Conservation (phyloP, 495 filamentous ascomycete genomes). For the Hypoxylon lenormandii region DNA sequence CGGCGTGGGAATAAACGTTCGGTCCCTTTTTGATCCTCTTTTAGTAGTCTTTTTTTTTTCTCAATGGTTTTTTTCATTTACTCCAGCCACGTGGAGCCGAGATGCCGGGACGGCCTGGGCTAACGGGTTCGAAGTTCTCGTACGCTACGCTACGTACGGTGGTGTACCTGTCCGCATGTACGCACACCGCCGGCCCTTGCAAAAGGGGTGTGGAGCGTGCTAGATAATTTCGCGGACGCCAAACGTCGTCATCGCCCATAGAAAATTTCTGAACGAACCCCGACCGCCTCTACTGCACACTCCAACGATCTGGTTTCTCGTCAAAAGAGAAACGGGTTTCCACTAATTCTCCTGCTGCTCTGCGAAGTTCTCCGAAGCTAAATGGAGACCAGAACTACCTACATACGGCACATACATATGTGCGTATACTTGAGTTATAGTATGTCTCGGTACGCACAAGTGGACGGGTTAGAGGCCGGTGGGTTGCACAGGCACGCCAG, state of each 20-base stretch:
- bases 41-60: neutral
- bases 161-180: constrained; percentile 2
- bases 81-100: constrained; percentile 42
- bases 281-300: neutral
- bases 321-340: constrained; percentile 1
- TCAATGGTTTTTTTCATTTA: constrained; percentile 31
- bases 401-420: neutral
- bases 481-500: neutral
- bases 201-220: constrained; percentile 35
- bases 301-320: neutral
- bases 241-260: constrained; percentile 26
- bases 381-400: constrained; percentile 17
- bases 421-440: neutral
- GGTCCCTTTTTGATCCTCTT: neutral
- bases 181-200: constrained; percentile 31
- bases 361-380: constrained; percentile 22
- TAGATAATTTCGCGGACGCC: constrained; percentile 47
- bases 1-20: constrained; percentile 20
- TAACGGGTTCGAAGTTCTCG: constrained; percentile 1
- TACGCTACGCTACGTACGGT: constrained; percentile 1
- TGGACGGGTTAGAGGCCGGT: neutral
- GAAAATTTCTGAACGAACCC: constrained; percentile 7
- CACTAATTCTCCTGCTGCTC: neutral
- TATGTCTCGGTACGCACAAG: neutral
- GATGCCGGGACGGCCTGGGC: constrained; percentile 31